A percentile compares a stretch with the other conserved stretches of the same genome.
Conservation (phyloP, 2,329 filamentous ascomycete species). For the Pseudogymnoascus sp. region DNA sequence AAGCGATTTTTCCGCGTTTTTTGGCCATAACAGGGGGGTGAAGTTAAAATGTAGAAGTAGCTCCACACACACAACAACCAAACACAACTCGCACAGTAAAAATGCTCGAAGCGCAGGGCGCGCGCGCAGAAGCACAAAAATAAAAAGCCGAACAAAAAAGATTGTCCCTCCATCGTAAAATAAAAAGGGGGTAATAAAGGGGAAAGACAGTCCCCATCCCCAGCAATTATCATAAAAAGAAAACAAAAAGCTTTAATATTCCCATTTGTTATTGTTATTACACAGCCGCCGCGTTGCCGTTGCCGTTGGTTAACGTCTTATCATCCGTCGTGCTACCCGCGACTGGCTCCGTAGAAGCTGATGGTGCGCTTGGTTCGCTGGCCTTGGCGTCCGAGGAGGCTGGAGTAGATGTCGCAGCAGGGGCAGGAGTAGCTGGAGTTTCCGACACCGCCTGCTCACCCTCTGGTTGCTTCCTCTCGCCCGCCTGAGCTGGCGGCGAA, state of each 20-base stretch:
- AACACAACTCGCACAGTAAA: neutral
- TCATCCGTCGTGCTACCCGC: neutral
- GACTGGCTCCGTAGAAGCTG: neutral
- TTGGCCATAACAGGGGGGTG: neutral
- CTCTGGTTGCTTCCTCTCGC: neutral
- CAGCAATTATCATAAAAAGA: neutral
- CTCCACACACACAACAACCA: neutral
- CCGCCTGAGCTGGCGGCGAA: neutral
- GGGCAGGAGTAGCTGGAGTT: neutral
- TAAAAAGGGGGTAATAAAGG: neutral
- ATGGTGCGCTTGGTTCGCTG: neutral
- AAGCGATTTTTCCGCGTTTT: neutral
- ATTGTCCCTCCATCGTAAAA: neutral
- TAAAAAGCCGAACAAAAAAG: neutral
- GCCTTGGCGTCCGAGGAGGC: neutral
- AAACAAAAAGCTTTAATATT: neutral
- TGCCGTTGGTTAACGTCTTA: neutral
- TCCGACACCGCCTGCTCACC: neutral
- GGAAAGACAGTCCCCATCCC: neutral
- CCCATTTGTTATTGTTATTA: constrained; percentile 1
- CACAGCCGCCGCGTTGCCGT: neutral
- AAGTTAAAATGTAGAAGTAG: neutral
- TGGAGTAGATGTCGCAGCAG: neutral
- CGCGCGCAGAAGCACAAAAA: neutral
- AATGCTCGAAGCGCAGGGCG: too few relatives aligned